These are phyloP conservation scores for Yarrowia galli DNA, from an alignment of 1,139 yeast species.

Conservation along the genomic window DNA sequence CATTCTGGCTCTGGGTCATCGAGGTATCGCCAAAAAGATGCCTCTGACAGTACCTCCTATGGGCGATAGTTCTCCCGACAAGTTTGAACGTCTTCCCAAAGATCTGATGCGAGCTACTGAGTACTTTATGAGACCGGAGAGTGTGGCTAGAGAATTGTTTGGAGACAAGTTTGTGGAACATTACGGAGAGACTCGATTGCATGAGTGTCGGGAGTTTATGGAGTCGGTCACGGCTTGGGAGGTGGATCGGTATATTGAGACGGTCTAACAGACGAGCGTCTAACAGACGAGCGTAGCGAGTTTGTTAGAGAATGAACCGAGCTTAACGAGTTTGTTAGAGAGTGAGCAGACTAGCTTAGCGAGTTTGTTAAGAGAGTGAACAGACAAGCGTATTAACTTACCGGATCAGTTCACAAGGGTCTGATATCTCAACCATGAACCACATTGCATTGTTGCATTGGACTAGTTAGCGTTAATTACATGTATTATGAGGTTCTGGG, in stretches of 20 bases:
- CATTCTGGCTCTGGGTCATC: conserved; percentile 50
- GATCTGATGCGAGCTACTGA: conserved; percentile 48
- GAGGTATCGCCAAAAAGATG: conserved; percentile 49
- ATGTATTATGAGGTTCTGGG: no score
- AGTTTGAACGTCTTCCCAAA: conserved; percentile 48
- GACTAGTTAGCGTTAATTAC: no score
- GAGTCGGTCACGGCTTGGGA: conserved; percentile 54
- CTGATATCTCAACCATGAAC: no score
- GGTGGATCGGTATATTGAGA: conserved; percentile 50
- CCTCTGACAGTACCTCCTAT: conserved; percentile 49
- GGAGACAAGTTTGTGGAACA: conserved; percentile 53
- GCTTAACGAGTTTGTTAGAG: no score
- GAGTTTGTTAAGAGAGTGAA: no score
- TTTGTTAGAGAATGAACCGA: no score
- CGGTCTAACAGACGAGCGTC: conserved; percentile 43
- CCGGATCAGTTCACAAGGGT: no score
- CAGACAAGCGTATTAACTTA: no score
- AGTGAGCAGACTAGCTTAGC: no score
- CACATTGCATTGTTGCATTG: no score
- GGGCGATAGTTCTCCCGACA: conserved; percentile 44
- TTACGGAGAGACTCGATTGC: conserved; percentile 50
- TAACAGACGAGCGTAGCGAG: conserved; percentile 39
- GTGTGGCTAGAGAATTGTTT: conserved; percentile 50
- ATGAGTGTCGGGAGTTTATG: conserved; percentile 49
- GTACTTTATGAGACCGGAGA: conserved; percentile 45